These are phyloP conservation scores for Cladosporium oxysporum DNA, from an alignment of 2,329 filamentous ascomycete species.

Conservation along the genomic window DNA sequence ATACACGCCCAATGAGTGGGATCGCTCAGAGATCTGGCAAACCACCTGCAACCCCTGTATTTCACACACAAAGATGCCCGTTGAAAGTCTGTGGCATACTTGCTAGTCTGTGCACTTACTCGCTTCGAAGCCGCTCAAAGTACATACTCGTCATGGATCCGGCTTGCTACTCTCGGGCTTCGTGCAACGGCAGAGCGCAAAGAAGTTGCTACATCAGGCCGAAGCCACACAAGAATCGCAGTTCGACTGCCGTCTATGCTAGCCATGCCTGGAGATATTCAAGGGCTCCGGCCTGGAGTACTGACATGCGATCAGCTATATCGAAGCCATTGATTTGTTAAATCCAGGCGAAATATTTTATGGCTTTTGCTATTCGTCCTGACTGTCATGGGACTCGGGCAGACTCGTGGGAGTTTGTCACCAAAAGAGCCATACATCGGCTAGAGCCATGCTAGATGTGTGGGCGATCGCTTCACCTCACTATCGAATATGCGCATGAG, in stretches of 20 bases:
- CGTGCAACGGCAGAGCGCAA: neutral
- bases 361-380: neutral
- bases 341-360: neutral
- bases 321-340: neutral
- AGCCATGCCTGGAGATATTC: neutral
- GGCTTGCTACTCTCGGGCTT: neutral
- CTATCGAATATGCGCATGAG: neutral
- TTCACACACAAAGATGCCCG: neutral
- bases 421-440: neutral
- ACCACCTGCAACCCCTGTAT: neutral
- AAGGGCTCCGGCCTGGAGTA: neutral
- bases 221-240: neutral
- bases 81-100: neutral
- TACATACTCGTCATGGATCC: neutral
- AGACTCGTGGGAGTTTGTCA: neutral
- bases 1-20: neutral
- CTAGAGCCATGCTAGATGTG: neutral
- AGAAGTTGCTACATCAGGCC: neutral
- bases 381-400: neutral
- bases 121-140: neutral
- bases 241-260: neutral
- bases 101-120: neutral
- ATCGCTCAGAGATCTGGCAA: neutral
- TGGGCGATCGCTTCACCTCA: neutral
- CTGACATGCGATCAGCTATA: neutral